Base-by-base conservation (phyloP, 495 filamentous ascomycete genomes). In the Penicillium bovifimosum region DNA sequence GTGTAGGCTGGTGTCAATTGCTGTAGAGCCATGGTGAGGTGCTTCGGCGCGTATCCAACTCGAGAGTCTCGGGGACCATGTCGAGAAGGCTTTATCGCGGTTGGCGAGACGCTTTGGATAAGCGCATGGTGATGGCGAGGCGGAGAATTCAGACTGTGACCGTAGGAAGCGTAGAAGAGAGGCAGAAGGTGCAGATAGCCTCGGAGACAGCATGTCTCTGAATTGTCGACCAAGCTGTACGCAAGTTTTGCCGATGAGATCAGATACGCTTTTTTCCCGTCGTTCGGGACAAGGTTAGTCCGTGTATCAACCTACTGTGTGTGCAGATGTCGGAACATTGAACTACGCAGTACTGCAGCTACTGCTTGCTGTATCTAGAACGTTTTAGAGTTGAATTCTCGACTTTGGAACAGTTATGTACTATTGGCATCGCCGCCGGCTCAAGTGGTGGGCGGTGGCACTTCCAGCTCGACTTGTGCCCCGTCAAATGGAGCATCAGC, bases 81-180 rank as follows among this genome's bases (percentile, higher is more conserved):
- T 50, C 45, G 55, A 45, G 42, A 61, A 47, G 17, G 46, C 31
- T 31, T 52, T 47, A 43, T 49, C 50, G 31, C 41, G 36, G 16
- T 31, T 44, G 10, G 53, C 26, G 24, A 54, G 44, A 17, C 46
- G 35, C 43, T 43, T 50, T 6, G 58, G 43, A 52, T 50, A 55
- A 43, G 51, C 47, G 54, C 67, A 66, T 48, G 51, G 36, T 49
- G 65, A 67, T 49, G 74, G 63, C 55, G 70, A 76, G 10, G 70
- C 59, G 26, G 63, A 74, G 68, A 82, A 78, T 47, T 83, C 79
- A 20, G 80, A 77, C 64, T 87, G 84, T 31, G 73, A 74, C 44
- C 77, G 78, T 34, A 88, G 70, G 52, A 83, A 87, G 32, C 76
- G 79, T 52, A 88, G 71, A 8, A 86, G 70, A 29, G 73, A 71